Conservation (phyloP, 805 yeast species). For the Ogataea pini region DNA sequence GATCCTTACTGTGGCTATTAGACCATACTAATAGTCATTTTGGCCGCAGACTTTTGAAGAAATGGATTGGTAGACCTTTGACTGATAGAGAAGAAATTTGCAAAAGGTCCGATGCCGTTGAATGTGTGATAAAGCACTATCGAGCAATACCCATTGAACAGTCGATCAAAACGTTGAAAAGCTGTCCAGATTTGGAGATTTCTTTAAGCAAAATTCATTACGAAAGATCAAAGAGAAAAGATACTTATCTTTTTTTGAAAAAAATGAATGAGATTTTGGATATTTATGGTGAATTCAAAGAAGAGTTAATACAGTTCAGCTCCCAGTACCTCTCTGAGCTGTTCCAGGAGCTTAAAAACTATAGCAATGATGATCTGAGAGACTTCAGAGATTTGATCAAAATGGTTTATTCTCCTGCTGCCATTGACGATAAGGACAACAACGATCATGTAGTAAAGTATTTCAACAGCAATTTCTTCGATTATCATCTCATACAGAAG, state of each 20-base stretch:
- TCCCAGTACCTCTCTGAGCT: slow-evolving; percentile 27
- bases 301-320: slow-evolving; percentile 20
- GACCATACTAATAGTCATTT: slow-evolving; percentile 79
- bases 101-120: slow-evolving; percentile 63
- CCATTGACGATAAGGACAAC: slow-evolving; percentile 53
- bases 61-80: slow-evolving; percentile 80
- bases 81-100: slow-evolving; percentile 52
- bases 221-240: slow-evolving; percentile 57
- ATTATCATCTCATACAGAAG: slow-evolving; percentile 35
- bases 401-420: slow-evolving; percentile 55
- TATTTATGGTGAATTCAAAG: slow-evolving; percentile 26
- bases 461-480: slow-evolving; percentile 47
- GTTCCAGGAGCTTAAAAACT: slow-evolving; percentile 19
- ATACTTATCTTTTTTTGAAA: slow-evolving; percentile 55
- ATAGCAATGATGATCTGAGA: slow-evolving; percentile 17
- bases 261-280: slow-evolving; percentile 42
- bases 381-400: slow-evolving; percentile 39
- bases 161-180: slow-evolving; percentile 29
- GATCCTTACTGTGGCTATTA: slow-evolving; percentile 77
- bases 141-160: slow-evolving; percentile 39
- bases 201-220: slow-evolving; percentile 61
- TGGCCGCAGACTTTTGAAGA: slow-evolving; percentile 65
- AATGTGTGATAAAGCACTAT: slow-evolving; percentile 44
- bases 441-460: slow-evolving; percentile 37
- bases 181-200: slow-evolving; percentile 56